Percentiles rank a stretch among this genome's conserved stretches.
phyloP scores from a whole-genome alignment of 2,329 filamentous ascomycete genomes.

The Metarhizium brunneum region DNA sequence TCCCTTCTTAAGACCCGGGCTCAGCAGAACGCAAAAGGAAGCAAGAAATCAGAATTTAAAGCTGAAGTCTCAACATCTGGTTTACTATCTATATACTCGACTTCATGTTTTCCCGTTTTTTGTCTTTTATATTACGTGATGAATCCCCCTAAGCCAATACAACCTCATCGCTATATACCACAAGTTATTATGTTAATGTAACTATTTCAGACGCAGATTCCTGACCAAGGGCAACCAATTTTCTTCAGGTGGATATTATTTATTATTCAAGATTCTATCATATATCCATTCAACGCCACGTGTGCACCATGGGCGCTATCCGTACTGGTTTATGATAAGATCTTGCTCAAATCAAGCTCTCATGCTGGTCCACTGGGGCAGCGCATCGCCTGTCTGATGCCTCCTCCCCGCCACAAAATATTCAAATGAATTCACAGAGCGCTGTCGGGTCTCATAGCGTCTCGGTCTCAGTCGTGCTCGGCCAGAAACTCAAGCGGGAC shows the following conservation, averaged over 20 bases:
- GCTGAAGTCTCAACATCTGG: too few species aligned
- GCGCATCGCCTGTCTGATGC: background rate
- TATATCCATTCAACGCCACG: background rate
- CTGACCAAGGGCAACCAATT: too few species aligned
- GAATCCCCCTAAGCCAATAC: too few species aligned
- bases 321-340: background rate
- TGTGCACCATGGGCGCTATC: background rate
- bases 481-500: slow-evolving; percentile 43
- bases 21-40: too few species aligned
- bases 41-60: too few species aligned
- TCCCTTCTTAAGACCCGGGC: too few species aligned
- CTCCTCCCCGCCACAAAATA: background rate
- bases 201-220: too few species aligned
- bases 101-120: too few species aligned
- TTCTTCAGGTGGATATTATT: background rate
- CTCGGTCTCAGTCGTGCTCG: slow-evolving; percentile 24
- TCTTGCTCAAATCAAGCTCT: background rate
- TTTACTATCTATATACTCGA: too few species aligned
- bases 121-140: too few species aligned
- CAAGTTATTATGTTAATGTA: too few species aligned
- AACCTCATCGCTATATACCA: too few species aligned
- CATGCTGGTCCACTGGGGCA: background rate
- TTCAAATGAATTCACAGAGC: background rate
- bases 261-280: background rate
- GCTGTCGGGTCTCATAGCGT: background rate